Conservation (phyloP, 257 asterid genomes). For the Solanum piurae region DNA sequence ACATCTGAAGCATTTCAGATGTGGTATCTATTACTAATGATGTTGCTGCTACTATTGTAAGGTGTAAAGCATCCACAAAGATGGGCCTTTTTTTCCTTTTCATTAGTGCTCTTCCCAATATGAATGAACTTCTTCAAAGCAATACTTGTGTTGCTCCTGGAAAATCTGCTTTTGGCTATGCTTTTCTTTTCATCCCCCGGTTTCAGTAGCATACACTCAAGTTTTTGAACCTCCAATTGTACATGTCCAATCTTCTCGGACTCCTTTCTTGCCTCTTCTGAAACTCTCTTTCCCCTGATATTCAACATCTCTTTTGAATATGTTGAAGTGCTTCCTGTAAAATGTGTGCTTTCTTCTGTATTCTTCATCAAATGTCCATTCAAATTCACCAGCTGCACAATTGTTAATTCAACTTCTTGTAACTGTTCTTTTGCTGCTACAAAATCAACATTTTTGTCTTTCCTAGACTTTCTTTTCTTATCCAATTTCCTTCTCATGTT, state of each 20-base stretch:
- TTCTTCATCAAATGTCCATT: slow-evolving; percentile 55
- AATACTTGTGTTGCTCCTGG: slow-evolving; percentile 11
- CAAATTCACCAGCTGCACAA: slow-evolving; percentile 45
- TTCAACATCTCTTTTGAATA: slow-evolving; percentile 34
- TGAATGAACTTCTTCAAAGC: slow-evolving; percentile 65
- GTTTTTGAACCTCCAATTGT: slow-evolving; percentile 64
- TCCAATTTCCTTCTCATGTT: slow-evolving; percentile 48
- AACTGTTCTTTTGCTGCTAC: slow-evolving; percentile 53
- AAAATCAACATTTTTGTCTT: slow-evolving; percentile 33
- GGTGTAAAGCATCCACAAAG: slow-evolving; percentile 66
- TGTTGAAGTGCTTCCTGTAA: neutral
- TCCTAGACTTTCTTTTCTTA: slow-evolving; percentile 30
- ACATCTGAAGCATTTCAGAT: neutral
- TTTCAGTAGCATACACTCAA: slow-evolving; percentile 49
- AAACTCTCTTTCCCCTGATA: slow-evolving; percentile 34
- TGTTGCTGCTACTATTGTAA: slow-evolving; percentile 27
- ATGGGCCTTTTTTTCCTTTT: slow-evolving; percentile 47
- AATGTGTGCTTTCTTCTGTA: slow-evolving; percentile 23
- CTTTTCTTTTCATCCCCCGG: slow-evolving; percentile 59
- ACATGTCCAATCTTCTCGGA: slow-evolving; percentile 52
- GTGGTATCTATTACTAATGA: neutral
- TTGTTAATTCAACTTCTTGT: slow-evolving; percentile 63
- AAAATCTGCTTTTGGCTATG: slow-evolving; percentile 41
- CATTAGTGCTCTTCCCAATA: slow-evolving; percentile 47
- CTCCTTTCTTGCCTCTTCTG: slow-evolving; percentile 68